Percentiles rank a stretch among this genome's conserved stretches.
These are phyloP conservation scores for Colletotrichum sp. DNA, from an alignment of 2,329 filamentous ascomycete species.

Conservation along the genomic window DNA sequence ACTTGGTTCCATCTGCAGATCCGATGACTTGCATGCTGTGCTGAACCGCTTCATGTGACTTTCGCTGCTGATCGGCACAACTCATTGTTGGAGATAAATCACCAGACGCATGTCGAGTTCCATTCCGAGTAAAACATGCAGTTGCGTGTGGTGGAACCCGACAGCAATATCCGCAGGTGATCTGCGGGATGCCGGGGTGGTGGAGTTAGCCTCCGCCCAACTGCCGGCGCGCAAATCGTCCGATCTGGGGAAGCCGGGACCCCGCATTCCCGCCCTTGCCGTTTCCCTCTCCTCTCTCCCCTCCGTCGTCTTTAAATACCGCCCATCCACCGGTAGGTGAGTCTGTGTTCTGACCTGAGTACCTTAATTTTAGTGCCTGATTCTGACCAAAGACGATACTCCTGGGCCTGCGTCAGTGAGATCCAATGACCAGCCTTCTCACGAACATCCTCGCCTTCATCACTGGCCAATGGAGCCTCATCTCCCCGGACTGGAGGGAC, in stretches of 20 bases:
- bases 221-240: background rate
- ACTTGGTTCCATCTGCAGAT: background rate
- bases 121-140: background rate
- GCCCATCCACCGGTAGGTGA: background rate
- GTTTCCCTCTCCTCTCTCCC: background rate
- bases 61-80: background rate
- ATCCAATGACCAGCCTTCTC: background rate
- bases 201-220: background rate
- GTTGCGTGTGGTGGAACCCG: background rate
- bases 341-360: background rate
- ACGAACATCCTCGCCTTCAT: background rate
- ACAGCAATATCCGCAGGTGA: background rate
- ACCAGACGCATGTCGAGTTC: background rate
- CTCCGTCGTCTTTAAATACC: background rate
- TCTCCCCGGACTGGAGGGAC: background rate
- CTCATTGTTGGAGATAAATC: background rate
- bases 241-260: conserved; percentile 17
- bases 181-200: background rate
- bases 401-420: background rate
- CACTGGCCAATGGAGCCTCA: background rate
- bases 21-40: background rate
- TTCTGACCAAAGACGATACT: background rate
- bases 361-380: background rate
- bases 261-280: conserved; percentile 9
- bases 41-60: background rate